Conservation (phyloP, 2,329 filamentous ascomycete genomes). For the Emericellopsis atlantica region DNA sequence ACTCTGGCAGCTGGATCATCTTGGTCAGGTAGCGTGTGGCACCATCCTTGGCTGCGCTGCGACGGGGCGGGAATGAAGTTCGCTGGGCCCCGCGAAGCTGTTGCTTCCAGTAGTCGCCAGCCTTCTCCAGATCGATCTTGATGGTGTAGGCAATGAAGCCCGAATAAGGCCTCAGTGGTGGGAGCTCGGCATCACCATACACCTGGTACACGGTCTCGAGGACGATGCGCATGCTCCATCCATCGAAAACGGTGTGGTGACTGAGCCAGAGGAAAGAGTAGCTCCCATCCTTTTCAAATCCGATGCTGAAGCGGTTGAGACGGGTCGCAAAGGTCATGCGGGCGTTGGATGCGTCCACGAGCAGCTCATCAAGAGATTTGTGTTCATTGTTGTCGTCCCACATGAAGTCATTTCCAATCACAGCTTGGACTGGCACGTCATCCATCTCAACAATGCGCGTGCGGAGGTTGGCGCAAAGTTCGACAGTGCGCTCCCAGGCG, state of each 20-base stretch:
- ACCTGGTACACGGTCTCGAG: conserved; percentile 1
- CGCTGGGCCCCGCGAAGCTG: conserved; percentile 5
- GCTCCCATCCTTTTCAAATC: neutral
- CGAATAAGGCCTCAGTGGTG: conserved; percentile 1
- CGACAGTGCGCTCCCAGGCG: conserved; percentile 7
- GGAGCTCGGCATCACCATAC: neutral
- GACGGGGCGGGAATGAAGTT: conserved; percentile 2
- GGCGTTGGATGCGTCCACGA: conserved; percentile 1
- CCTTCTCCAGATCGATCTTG: conserved; percentile 1
- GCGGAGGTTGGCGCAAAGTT: conserved; percentile 7
- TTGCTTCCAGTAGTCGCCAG: conserved; percentile 4
- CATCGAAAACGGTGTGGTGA: conserved; percentile 4
- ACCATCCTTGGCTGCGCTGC: too few relatives aligned
- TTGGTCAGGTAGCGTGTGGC: neutral
- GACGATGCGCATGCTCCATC: conserved; percentile 3
- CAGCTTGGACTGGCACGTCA: conserved; percentile 2
- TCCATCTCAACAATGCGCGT: conserved; percentile 8
- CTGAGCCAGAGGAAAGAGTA: conserved; percentile 1
- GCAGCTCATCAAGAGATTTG: neutral
- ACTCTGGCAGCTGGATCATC: too few relatives aligned
- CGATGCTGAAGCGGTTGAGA: conserved; percentile 1
- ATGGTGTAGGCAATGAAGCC: conserved; percentile 4
- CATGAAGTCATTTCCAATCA: conserved; percentile 2
- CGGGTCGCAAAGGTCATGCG: conserved; percentile 1
- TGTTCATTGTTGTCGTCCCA: neutral